These are phyloP conservation scores for Globisporangium abappressorium DNA, from an alignment of 352 stramenopile genomes.

Conservation along the genomic window DNA sequence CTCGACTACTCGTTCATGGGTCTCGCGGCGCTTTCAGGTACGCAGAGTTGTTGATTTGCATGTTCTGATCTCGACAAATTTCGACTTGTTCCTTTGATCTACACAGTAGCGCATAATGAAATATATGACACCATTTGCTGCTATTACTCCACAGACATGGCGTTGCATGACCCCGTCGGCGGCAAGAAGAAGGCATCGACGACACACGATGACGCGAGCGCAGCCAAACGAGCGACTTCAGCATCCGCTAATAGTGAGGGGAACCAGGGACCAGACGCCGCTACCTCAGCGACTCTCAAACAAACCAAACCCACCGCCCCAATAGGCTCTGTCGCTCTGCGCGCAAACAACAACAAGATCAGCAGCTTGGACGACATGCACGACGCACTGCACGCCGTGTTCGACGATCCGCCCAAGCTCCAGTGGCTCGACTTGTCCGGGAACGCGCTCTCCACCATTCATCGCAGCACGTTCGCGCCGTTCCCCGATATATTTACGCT, in stretches of 20 bases:
- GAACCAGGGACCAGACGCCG: conserved; percentile 13
- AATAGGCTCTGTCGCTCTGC: conserved; percentile 33
- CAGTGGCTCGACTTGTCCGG: conserved; percentile 71
- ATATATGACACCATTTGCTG: not conserved
- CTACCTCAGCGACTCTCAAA: not conserved
- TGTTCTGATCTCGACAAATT: not conserved
- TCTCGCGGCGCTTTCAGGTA: conserved; percentile 48
- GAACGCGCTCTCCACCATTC: conserved; percentile 41
- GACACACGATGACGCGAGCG: not conserved
- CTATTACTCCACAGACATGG: conserved; percentile 31
- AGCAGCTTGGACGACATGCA: conserved; percentile 47
- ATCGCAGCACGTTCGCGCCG: conserved; percentile 32
- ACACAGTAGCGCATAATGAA: not conserved
- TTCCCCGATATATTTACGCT: conserved; percentile 61
- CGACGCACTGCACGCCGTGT: conserved; percentile 43
- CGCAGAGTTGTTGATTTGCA: not conserved
- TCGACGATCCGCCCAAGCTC: conserved; percentile 41
- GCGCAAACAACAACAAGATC: conserved; percentile 71
- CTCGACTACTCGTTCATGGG: conserved; percentile 79
- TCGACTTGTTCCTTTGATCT: not conserved
- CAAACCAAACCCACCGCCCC: not conserved
- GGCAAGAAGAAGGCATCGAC: conserved; percentile 46
- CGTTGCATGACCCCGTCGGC: conserved; percentile 49
- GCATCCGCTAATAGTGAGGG: not conserved
- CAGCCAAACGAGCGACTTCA: not conserved